Percentiles rank a stretch among this genome's conserved stretches.
These are phyloP conservation scores for Hypoxylon sp. DNA, from an alignment of 2,329 filamentous ascomycete species.

Conservation along the genomic window DNA sequence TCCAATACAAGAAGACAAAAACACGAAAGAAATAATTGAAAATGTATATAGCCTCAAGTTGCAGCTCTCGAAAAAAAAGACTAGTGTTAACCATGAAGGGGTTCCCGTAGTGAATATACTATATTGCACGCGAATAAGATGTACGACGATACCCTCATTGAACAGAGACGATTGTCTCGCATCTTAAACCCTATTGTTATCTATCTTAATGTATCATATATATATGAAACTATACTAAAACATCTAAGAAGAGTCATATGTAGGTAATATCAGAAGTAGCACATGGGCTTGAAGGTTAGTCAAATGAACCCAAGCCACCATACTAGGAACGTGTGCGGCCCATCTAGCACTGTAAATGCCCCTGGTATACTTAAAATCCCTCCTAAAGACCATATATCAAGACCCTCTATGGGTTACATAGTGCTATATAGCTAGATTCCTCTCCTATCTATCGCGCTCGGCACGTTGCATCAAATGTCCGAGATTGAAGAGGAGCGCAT, in stretches of 20 bases:
- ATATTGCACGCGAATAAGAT: not conserved
- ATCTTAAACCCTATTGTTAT: not conserved
- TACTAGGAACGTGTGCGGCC: not conserved
- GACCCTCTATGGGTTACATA: not conserved
- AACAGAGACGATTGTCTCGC: not conserved
- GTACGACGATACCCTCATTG: not conserved
- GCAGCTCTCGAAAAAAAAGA: too few species aligned
- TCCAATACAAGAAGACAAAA: too few species aligned
- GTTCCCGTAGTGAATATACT: not conserved
- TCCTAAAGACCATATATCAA: not conserved
- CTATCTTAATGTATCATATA: not conserved
- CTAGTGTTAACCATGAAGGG: not conserved
- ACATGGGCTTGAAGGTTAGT: not conserved
- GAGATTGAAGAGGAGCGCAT: conserved; percentile 29
- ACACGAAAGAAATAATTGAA: too few species aligned
- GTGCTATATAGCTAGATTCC: not conserved
- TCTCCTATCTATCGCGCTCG: conserved; percentile 7
- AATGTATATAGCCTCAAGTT: too few species aligned
- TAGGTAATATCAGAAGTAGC: not conserved
- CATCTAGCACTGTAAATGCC: not conserved
- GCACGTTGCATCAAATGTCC: conserved; percentile 29
- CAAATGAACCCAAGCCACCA: not conserved
- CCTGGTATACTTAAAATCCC: not conserved
- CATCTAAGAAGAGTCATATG: not conserved
- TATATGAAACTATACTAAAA: not conserved